Base-by-base conservation (phyloP, 1,139 yeast species). In the Petasospora rhodanensis region DNA sequence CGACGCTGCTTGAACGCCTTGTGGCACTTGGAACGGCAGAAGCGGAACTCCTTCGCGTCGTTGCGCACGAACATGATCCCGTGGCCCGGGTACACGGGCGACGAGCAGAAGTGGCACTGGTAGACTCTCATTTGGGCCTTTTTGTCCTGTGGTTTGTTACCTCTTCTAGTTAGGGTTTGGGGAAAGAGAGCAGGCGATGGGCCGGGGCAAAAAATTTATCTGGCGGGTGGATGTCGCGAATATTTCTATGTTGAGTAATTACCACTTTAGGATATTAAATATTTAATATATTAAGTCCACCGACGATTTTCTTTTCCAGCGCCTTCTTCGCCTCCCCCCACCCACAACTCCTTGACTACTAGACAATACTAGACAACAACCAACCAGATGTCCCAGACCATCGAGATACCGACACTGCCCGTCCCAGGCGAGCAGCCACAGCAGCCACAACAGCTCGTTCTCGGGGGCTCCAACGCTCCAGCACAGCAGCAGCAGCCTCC, bases 61-160 rank as follows among this genome's bases (percentile, higher is more conserved):
- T 91, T 91, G 65, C 99, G 80, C 44, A 91, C 97, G 64, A 89
- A 91, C 83, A 85, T 83, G 59, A 93, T 87, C 46, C 99, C 99
- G 57, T 91, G 96, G 41, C 95, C 89, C 31, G 98, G 98, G 52
- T 87, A 87, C 32, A 84, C 94, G 34, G 98, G 98, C 17, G 96
- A 84, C 19, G 97, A 89, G 67, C 98, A 91, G 64, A 91, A 91
- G 63, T 91, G 97, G 57, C 98, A 91, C 50, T 84, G 79, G 60
- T 85, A 78, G 35, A 91, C 80, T 76, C 98, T 84, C 98, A 91
- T 18, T 12, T 15, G 24, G 9, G 13, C 6, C 23, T 20, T 29
- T n/a, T 15, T 14, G 22, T 23, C 12, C 7, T 18, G 19, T 18
- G 8, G 14, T 20, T 4, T 14, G 32, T 14, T 9, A 14, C 10